Evolutionary conservation across 306 rosid species (phyloP).

Genomic region (Prunus padus): DNA sequence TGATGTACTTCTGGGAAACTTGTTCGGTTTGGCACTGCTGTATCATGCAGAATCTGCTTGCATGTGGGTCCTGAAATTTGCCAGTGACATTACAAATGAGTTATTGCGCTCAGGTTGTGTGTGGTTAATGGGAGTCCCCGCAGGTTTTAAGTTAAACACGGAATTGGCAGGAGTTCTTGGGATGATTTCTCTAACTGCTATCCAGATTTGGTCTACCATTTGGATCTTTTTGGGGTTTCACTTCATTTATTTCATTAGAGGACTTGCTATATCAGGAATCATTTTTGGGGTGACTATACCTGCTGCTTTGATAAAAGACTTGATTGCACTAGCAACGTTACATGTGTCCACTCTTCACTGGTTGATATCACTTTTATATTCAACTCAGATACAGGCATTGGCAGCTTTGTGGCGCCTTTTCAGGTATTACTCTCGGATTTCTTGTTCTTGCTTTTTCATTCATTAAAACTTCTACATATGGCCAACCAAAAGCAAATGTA

Average conservation of each 20-base stretch:
- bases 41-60: slow-evolving; percentile 54
- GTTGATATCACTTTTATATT: slow-evolving; percentile 81
- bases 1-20: slow-evolving; percentile 76
- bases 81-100: slow-evolving; percentile 59
- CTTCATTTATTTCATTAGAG: slow-evolving; percentile 53
- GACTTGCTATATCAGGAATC: slow-evolving; percentile 72
- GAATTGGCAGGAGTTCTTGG: slow-evolving; percentile 87
- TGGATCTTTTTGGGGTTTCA: slow-evolving; percentile 68
- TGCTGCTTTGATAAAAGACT: slow-evolving; percentile 68
- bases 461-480: not conserved
- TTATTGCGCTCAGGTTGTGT: slow-evolving; percentile 90
- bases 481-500: not conserved
- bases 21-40: slow-evolving; percentile 69
- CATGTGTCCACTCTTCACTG: slow-evolving; percentile 82
- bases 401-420: slow-evolving; percentile 97
- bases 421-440: slow-evolving; percentile 49
- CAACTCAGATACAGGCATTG: slow-evolving; percentile 80
- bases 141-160: slow-evolving; percentile 90
- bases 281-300: slow-evolving; percentile 76
- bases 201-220: slow-evolving; percentile 92
- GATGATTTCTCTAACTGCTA: slow-evolving; percentile 75
- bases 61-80: slow-evolving; percentile 50
- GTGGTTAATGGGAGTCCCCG: slow-evolving; percentile 98
- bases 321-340: slow-evolving; percentile 59
- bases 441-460: slow-evolving; percentile 17